Evolutionary conservation across 2,329 filamentous ascomycete species (phyloP).

Genomic region (Aureobasidium sp.): DNA sequence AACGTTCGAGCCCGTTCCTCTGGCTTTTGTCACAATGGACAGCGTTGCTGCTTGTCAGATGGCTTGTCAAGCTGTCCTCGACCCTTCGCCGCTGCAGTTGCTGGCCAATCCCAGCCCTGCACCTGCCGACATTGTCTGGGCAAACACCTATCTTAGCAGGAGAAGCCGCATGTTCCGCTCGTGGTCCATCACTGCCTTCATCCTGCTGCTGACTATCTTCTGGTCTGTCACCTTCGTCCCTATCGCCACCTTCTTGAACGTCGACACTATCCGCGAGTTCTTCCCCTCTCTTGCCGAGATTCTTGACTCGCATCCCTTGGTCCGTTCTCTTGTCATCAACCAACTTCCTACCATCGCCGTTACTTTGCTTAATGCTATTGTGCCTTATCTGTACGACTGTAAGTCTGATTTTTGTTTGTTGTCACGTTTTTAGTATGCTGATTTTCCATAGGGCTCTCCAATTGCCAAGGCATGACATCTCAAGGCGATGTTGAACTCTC

Average conservation of each 20-base stretch:
- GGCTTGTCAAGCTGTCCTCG: conserved; percentile 89
- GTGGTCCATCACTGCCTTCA: conserved; percentile 76
- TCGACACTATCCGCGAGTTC: conserved; percentile 68
- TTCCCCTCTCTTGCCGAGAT: conserved; percentile 60
- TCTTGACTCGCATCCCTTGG: conserved; percentile 59
- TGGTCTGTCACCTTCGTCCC: conserved; percentile 79
- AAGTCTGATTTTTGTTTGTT: neutral
- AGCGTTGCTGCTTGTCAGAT: conserved; percentile 87
- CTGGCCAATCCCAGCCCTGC: conserved; percentile 79
- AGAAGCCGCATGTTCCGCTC: conserved; percentile 64
- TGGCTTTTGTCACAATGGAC: conserved; percentile 97
- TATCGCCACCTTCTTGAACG: conserved; percentile 69
- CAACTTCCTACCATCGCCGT: conserved; percentile 78
- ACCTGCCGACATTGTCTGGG: conserved; percentile 89
- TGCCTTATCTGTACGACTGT: conserved; percentile 91
- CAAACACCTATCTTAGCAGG: conserved; percentile 77
- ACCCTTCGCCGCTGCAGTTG: conserved; percentile 77
- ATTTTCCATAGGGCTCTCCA: conserved; percentile 49
- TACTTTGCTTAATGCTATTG: conserved; percentile 77
- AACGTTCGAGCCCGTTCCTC: conserved; percentile 66
- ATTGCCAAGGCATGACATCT: conserved; percentile 88
- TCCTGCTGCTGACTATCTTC: conserved; percentile 72
- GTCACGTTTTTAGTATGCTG: neutral
- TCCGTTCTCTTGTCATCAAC: conserved; percentile 72
- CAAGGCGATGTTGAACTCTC: conserved; percentile 91